Conservation (phyloP, 331 rosid genomes). For the Quercus phellos region DNA sequence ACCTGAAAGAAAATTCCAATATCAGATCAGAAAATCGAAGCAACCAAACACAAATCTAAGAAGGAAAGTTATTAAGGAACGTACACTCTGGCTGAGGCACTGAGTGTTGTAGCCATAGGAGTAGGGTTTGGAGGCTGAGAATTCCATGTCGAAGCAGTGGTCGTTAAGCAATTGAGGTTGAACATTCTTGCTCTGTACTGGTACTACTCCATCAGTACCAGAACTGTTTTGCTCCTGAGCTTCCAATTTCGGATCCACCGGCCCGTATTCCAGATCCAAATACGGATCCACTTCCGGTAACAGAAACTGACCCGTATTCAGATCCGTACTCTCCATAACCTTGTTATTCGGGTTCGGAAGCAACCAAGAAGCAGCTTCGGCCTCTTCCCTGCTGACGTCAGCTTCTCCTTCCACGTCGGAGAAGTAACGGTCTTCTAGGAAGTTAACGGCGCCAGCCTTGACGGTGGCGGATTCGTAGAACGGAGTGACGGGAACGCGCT, state of each 20-base stretch:
- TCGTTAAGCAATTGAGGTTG: constrained; percentile 29
- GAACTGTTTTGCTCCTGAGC: constrained; percentile 58
- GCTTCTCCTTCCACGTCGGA: constrained; percentile 46
- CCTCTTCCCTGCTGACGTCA: constrained; percentile 76
- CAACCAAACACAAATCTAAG: background rate
- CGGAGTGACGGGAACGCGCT: constrained; percentile 60
- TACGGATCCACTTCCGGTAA: constrained; percentile 62
- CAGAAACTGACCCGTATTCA: constrained; percentile 44
- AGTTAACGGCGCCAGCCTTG: constrained; percentile 22
- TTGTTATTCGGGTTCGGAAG: constrained; percentile 51
- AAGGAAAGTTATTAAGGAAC: background rate
- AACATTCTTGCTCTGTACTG: constrained; percentile 44
- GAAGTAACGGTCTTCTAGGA: constrained; percentile 48
- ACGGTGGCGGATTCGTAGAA: constrained; percentile 38
- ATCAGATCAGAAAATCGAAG: background rate
- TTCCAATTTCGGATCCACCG: constrained; percentile 50
- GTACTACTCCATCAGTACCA: constrained; percentile 75
- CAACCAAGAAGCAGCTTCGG: constrained; percentile 94
- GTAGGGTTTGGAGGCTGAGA: constrained; percentile 48
- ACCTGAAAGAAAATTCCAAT: constrained; percentile 33
- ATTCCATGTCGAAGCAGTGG: constrained; percentile 39
- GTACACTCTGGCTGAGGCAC: constrained; percentile 76
- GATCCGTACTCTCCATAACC: constrained; percentile 47
- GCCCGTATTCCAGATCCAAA: constrained; percentile 67
- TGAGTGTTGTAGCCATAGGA: constrained; percentile 42